Evolutionary conservation across 2,329 filamentous ascomycete genomes (phyloP), one percentile per base, ranked within the genome.

Genomic region (Zelopaecilomyces penicillatus): DNA sequence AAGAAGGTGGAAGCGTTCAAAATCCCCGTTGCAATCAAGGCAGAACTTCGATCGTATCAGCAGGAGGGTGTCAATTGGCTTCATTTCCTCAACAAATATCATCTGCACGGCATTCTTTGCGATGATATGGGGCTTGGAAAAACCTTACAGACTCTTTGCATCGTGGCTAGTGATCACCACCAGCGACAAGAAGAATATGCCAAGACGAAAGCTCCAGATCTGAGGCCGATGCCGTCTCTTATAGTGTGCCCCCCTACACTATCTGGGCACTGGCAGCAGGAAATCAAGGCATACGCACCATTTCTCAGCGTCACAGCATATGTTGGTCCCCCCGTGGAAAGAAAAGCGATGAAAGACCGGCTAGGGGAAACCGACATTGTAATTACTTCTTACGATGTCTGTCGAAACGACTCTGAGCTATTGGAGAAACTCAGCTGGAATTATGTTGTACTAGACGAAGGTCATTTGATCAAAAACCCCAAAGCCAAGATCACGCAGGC

Each of bases 51-150:
- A 51, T 95, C 90, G 0, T 98, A 98, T 61, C 94, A 98, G 64
- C 93, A 98, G 65, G 93, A 98, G 43, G 93, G 93, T 62, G 91
- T 98, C 60, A 98, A 98, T 61, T 98, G 93, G 93, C 79, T 98
- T 42, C 83, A 94, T 45, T 98, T 98, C 69, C 82, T 98, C 54
- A 98, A 98, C 63, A 90, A 90, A 46, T 98, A 97, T 62, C 91
- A 98, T 57, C 79, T 98, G 2, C 94, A 98, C 56, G 93, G 93
- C 40, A 96, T 98, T 64, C 86, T 98, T 48, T 98, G 93, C 61
- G 93, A 98, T 59, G 93, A 98, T 63, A 98, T 98, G 93, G 93
- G 93, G 58, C 84, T 98, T 29, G 93, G 93, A 41, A 98, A 98
- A 70, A 98, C 93, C 1, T 70, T 98, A 8, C 93, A 98, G 64